A percentile compares a stretch with the other conserved stretches of the same genome.
These are phyloP conservation scores for Paracamarosporium sp. DNA, from an alignment of 2,329 filamentous ascomycete genomes.

Conservation along the genomic window DNA sequence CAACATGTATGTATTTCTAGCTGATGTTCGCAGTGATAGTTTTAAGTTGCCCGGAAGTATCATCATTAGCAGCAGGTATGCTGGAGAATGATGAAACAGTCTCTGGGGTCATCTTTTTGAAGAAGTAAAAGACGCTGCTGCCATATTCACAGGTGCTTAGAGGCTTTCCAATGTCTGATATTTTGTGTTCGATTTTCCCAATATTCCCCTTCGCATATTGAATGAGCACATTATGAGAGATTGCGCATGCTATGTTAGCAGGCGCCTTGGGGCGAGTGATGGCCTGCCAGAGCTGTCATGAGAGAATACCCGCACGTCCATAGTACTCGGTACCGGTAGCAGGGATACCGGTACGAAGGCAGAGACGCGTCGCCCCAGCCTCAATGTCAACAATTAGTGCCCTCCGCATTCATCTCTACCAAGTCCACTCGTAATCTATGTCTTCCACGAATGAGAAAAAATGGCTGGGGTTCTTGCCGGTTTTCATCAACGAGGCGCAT, in stretches of 20 bases:
- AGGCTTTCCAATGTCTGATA: no score
- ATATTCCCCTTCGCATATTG: no score
- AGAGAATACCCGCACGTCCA: no score
- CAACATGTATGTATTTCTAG: no score
- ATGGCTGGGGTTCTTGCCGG: not conserved
- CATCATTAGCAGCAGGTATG: no score
- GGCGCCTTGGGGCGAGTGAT: not conserved
- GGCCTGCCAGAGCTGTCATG: not conserved
- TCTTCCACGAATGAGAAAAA: not conserved
- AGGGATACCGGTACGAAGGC: not conserved
- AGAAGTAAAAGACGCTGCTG: no score
- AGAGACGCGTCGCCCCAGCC: not conserved
- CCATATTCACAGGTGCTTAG: no score
- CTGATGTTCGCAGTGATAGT: no score
- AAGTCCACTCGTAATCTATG: not conserved
- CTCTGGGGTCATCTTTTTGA: no score
- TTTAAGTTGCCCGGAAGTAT: no score
- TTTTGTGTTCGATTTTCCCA: no score
- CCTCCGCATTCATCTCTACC: not conserved
- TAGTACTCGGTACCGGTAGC: not conserved
- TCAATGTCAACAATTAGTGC: not conserved
- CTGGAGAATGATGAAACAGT: no score
- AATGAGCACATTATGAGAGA: not conserved
- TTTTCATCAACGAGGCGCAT: conserved; percentile 1
- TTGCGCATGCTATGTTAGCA: not conserved